phyloP scores from a whole-genome alignment of 352 stramenopile species.

The Elongisporangium anandrum region DNA sequence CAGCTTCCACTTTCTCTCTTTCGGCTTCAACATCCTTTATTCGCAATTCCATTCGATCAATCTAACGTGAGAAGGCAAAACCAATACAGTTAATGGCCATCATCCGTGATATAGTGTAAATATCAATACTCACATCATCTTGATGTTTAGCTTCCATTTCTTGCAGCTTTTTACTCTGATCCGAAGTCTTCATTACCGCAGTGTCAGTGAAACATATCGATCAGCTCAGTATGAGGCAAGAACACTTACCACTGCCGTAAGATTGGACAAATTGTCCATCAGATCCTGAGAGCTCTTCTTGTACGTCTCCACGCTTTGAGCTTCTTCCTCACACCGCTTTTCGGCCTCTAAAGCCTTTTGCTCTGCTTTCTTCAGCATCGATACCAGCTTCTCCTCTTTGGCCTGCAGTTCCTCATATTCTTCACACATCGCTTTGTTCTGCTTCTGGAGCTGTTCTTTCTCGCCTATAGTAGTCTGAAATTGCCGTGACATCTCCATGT shows the following conservation, averaged over 20 bases:
- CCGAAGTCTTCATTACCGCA: conserved; percentile 29
- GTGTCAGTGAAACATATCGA: neutral
- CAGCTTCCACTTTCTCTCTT: conserved; percentile 27
- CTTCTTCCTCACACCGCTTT: conserved; percentile 13
- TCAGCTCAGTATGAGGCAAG: neutral
- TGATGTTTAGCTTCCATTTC: conserved; percentile 38
- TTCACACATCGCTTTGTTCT: conserved; percentile 24
- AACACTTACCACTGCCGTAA: conserved; percentile 46
- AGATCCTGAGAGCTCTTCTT: conserved; percentile 68
- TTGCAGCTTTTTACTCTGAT: conserved; percentile 64
- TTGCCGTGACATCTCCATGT: conserved; percentile 44
- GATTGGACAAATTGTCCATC: conserved; percentile 59
- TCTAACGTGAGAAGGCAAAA: neutral
- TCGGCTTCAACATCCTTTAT: conserved; percentile 9
- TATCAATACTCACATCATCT: conserved; percentile 30
- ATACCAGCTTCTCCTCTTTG: conserved; percentile 15
- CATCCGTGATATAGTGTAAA: too few relatives aligned
- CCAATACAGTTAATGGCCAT: neutral
- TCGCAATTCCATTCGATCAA: conserved; percentile 1
- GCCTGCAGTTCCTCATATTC: conserved; percentile 16
- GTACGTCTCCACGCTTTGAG: conserved; percentile 26
- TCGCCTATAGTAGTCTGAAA: conserved; percentile 29
- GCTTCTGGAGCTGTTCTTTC: conserved; percentile 26
- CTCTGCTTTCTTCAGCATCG: conserved; percentile 17
- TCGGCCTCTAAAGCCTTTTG: conserved; percentile 4